Evolutionary conservation across 2,329 filamentous ascomycete species (phyloP), one percentile per base, ranked within the genome.

Genomic region (Dothistroma septosporum): DNA sequence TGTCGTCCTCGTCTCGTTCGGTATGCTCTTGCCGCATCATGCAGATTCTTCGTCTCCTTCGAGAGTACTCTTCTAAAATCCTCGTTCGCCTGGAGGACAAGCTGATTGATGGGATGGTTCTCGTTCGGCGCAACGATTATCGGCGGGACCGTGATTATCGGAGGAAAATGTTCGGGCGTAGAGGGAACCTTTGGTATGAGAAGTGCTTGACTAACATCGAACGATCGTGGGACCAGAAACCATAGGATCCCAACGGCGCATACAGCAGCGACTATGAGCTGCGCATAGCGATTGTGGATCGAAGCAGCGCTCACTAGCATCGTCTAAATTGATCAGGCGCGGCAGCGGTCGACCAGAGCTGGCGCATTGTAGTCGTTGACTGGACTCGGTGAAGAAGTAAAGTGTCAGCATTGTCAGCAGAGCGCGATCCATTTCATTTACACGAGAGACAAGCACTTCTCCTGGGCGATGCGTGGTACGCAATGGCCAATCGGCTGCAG

Each of bases 1-100:
- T 82, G 78, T 35, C 81, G 73, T 1, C 80, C 79, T 59, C 79
- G 69, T 19, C 77, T 72, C 19, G 68, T 50, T 10, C 79, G 72
- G 60, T 83, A 83, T 35, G 75, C 74, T 4, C 71, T 66, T 14
- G 79, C 75, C 0, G 78, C 77, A 52, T 71, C 66, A 12, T 70
- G 53, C 5, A 82, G 61, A 16, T 70, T 71, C 37, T 69, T 66
- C 7, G 75, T 74, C 60, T 78, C 72, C 57, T 74, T 74, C 3
- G 68, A 66, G 19, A 79, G 64, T 5, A 78, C 58, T 4, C 37
- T 59, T 16, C 67, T 48, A 41, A 70, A 71, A 6, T 72, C 68
- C 12, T 55, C 63, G 59, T 78, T 71, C 50, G 75, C 76, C 12
- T 67, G 61, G 21, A 64, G 58, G 47, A 76, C 74, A 44, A 79